Percentiles rank a stretch among this genome's conserved stretches.
phyloP scores from a whole-genome alignment of 257 asterid species.

The Misopates orontium region DNA sequence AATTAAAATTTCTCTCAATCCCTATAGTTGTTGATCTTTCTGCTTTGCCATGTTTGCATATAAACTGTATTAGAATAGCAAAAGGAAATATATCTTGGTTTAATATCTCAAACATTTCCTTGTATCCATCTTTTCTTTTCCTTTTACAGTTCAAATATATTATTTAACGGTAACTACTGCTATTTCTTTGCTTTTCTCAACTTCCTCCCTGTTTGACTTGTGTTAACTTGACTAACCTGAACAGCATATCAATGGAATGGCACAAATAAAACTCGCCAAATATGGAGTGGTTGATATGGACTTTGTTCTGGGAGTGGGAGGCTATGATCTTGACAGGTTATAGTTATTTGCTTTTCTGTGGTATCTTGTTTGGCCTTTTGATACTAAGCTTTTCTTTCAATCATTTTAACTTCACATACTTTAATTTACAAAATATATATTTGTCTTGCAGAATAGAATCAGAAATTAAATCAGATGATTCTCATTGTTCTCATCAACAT shows the following conservation, averaged over 20 bases:
- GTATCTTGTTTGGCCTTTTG: constrained; percentile 6
- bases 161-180: constrained; percentile 3
- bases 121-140: neutral
- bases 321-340: constrained; percentile 96
- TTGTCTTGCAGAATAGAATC: constrained; percentile 68
- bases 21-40: neutral
- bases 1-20: neutral
- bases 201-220: constrained; percentile 12
- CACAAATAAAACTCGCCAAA: constrained; percentile 73
- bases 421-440: constrained; percentile 18
- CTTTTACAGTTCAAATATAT: neutral
- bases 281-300: constrained; percentile 91
- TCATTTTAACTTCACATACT: constrained; percentile 7
- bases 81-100: neutral
- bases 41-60: neutral
- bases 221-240: constrained; percentile 22
- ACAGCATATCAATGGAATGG: constrained; percentile 87
- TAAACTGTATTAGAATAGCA: neutral
- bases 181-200: neutral
- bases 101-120: neutral
- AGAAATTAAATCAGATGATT: constrained; percentile 62
- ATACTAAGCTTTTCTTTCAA: constrained; percentile 15
- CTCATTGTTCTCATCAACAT: constrained; percentile 67
- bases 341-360: neutral
- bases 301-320: constrained; percentile 93